A percentile compares a stretch with the other conserved stretches of the same genome.
These are phyloP conservation scores for Talaromyces ruber DNA, from an alignment of 495 filamentous ascomycete species.

Conservation along the genomic window DNA sequence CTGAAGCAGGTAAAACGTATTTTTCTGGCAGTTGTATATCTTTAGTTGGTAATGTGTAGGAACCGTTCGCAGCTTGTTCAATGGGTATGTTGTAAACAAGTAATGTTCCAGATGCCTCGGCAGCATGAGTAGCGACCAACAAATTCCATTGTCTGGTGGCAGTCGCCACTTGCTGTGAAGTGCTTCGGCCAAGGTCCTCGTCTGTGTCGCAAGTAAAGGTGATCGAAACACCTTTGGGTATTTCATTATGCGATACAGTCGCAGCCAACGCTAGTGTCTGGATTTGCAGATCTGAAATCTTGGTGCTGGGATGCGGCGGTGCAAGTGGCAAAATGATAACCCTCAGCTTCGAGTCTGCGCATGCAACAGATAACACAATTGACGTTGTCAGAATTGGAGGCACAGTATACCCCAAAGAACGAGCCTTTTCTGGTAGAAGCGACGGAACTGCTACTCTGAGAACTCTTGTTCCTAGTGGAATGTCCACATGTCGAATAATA, in stretches of 20 bases:
- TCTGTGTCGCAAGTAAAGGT: slow-evolving; percentile 46
- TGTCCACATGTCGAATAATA: slow-evolving; percentile 59
- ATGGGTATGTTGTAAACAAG: slow-evolving; percentile 46
- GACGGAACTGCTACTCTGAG: slow-evolving; percentile 52
- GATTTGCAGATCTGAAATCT: slow-evolving; percentile 45
- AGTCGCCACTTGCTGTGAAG: slow-evolving; percentile 8
- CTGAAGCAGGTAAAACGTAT: slow-evolving; percentile 55
- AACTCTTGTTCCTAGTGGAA: slow-evolving; percentile 55
- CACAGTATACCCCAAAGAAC: slow-evolving; percentile 44
- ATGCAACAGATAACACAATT: slow-evolving; percentile 64
- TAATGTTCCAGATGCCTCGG: slow-evolving; percentile 58
- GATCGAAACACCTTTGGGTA: slow-evolving; percentile 58
- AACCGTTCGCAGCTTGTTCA: slow-evolving; percentile 9
- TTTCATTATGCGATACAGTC: slow-evolving; percentile 44
- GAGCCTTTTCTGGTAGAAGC: slow-evolving; percentile 35
- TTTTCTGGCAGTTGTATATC: slow-evolving; percentile 52
- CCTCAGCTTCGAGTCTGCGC: slow-evolving; percentile 58
- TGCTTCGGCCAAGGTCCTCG: slow-evolving; percentile 19
- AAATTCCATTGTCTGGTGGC: slow-evolving; percentile 39
- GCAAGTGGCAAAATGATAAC: slow-evolving; percentile 65
- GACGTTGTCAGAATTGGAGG: slow-evolving; percentile 51
- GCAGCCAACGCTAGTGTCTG: slow-evolving; percentile 45
- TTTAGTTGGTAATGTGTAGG: slow-evolving; percentile 28
- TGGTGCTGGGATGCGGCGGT: slow-evolving; percentile 56
- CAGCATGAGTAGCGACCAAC: slow-evolving; percentile 53